Evolutionary conservation across 2,329 filamentous ascomycete species (phyloP), one percentile per base, ranked within the genome.

Genomic region (Colletotrichum incanum): DNA sequence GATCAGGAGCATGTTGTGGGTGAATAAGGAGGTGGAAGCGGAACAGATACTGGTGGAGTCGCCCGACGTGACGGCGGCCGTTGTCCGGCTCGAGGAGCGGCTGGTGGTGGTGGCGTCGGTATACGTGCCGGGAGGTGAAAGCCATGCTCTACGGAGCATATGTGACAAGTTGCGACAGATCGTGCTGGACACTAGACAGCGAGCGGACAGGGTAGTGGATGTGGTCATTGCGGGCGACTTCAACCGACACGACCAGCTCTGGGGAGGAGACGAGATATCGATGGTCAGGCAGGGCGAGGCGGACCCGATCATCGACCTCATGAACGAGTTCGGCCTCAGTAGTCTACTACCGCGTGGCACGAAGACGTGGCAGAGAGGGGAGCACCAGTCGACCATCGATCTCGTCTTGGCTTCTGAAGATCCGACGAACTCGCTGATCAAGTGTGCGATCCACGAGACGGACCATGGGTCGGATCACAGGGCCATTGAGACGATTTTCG

Each of bases 291-390:
- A 84, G 73, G 81, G 81, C n/a, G 79, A 83, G 76, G 81, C 76
- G 28, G 76, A 82, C 59, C 73, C 62, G 61, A 81, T 83, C 54
- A 78, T 83, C 59, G 73, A 82, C 61, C 74, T 83, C 5, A 83
- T 83, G 74, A 78, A 70, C 72, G 75, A 82, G 47, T 77, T 76
- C 71, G 66, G 61, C 52, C 77, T 84, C 2, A 67, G 67, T 28
- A 82, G 80, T 75, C 70, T 83, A 39, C 79, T 83, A 3, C 80
- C 76, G 49, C 62, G 77, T 71, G 80, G 79, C 1, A 82, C 76
- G 39, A 83, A 82, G 71, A 83, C 75, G 73, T 82, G 74, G 80
- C 64, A 80, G 23, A 70, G 75, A 14, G 62, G 75, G 20, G 72
- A 75, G 7, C 37, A 58, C 9, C 65, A 75, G 41, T 74, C 72